Conservation (phyloP, 768 basidiomycete genomes). For the Auricularia sp. region DNA sequence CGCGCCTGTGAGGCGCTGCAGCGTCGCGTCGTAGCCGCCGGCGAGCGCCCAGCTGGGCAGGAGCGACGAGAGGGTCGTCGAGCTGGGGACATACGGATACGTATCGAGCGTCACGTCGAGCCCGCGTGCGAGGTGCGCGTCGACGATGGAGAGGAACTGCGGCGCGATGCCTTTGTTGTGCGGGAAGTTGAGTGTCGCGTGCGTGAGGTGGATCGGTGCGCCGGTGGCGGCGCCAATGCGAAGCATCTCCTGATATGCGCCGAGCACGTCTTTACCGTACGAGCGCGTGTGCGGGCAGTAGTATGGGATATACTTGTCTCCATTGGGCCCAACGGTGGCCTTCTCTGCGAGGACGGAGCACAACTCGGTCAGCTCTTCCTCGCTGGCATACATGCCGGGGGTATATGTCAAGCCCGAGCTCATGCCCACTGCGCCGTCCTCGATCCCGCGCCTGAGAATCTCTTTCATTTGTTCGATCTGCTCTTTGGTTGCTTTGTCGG, state of each 20-base stretch:
- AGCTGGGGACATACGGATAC: constrained; percentile 22
- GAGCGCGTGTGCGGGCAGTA: constrained; percentile 23
- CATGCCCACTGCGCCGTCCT: constrained; percentile 23
- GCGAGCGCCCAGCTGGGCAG: constrained; percentile 20
- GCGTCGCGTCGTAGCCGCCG: constrained; percentile 17
- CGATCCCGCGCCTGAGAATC: constrained; percentile 16
- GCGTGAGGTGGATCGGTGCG: constrained; percentile 22
- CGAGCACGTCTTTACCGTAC: constrained; percentile 19
- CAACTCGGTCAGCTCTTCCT: constrained; percentile 16
- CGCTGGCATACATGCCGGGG: constrained; percentile 24
- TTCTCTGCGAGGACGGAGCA: constrained; percentile 14
- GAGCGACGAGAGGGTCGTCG: constrained; percentile 20
- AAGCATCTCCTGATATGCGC: constrained; percentile 21
- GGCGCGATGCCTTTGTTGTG: constrained; percentile 20
- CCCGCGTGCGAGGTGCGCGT: constrained; percentile 13
- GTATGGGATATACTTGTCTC: constrained; percentile 15
- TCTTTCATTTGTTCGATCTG: constrained; percentile 16
- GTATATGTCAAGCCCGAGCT: constrained; percentile 22
- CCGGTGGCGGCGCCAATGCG: constrained; percentile 15
- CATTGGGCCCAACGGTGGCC: no score
- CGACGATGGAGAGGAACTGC: constrained; percentile 17
- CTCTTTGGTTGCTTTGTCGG: constrained; percentile 12
- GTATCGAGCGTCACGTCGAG: constrained; percentile 20
- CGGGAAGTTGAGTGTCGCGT: constrained; percentile 22
- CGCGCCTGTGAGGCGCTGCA: constrained; percentile 12